These are phyloP conservation scores for Aspergillus aculeatinus DNA, from an alignment of 2,329 filamentous ascomycete species.

Conservation along the genomic window DNA sequence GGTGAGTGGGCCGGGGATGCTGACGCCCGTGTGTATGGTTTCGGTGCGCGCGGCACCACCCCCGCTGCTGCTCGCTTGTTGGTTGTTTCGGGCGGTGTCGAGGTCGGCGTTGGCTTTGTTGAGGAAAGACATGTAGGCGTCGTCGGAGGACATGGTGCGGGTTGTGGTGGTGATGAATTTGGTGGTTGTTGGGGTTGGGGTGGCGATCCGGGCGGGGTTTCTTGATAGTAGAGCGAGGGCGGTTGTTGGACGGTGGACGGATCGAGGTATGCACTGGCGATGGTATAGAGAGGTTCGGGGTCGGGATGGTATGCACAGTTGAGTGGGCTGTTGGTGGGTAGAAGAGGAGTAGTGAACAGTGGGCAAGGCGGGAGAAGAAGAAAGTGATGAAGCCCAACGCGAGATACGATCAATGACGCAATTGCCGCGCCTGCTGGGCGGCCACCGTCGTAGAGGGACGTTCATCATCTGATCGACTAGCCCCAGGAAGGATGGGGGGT, in stretches of 20 bases:
- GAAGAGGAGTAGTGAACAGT: background rate
- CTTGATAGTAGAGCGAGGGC: background rate
- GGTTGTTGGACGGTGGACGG: background rate
- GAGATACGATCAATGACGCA: conserved; percentile 27
- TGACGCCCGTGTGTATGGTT: conserved; percentile 49
- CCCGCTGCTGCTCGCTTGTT: conserved; percentile 10
- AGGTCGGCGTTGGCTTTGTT: conserved; percentile 79
- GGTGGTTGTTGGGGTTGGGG: background rate
- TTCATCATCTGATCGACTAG: conserved; percentile 1
- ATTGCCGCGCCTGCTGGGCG: conserved; percentile 18
- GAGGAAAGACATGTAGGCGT: conserved; percentile 80
- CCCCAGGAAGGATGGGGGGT: background rate
- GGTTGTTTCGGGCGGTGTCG: conserved; percentile 29
- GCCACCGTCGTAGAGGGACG: conserved; percentile 15
- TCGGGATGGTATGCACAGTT: background rate
- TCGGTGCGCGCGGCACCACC: conserved; percentile 32
- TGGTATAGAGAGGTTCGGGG: background rate
- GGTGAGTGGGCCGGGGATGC: conserved; percentile 60
- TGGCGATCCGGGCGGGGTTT: background rate
- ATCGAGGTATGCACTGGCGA: background rate
- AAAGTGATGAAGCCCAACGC: conserved; percentile 14
- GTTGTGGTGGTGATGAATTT: conserved; percentile 11
- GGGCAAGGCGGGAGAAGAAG: conserved; percentile 7
- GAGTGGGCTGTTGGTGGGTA: background rate
- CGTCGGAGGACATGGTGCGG: conserved; percentile 60